A percentile compares a stretch with the other conserved stretches of the same genome.
Evolutionary conservation across 2,329 filamentous ascomycete species (phyloP).

Genomic region (Colletotrichum ledebouriae): DNA sequence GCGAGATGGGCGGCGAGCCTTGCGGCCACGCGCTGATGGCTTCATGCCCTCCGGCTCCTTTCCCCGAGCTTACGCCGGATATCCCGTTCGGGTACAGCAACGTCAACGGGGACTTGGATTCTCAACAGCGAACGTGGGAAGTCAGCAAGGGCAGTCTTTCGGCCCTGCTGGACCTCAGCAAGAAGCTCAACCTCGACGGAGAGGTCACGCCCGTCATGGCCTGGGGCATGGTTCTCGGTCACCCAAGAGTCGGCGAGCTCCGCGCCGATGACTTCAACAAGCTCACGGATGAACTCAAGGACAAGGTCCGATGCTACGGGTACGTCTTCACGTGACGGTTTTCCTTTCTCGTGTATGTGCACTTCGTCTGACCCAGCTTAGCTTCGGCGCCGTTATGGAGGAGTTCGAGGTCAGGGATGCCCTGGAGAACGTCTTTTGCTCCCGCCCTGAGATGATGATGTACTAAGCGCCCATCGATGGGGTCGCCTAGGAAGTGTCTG

Average conservation of each 20-base stretch:
- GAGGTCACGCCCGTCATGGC: conserved; percentile 97
- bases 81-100: conserved; percentile 66
- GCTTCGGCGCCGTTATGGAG: conserved; percentile 74
- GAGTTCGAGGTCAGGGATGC: conserved; percentile 83
- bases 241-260: conserved; percentile 77
- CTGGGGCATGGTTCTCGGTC: conserved; percentile 83
- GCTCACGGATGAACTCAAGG: conserved; percentile 79
- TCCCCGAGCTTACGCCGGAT: conserved; percentile 62
- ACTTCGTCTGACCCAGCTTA: conserved; percentile 47
- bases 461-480: conserved; percentile 13
- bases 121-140: conserved; percentile 82
- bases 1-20: conserved; percentile 73
- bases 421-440: conserved; percentile 76
- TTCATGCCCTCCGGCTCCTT: conserved; percentile 82
- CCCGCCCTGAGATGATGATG: conserved; percentile 38
- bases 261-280: conserved; percentile 76
- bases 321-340: conserved; percentile 61
- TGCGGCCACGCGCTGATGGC: conserved; percentile 96
- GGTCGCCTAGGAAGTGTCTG: not conserved
- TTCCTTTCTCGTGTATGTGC: not conserved
- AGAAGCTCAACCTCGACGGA: conserved; percentile 84
- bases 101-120: conserved; percentile 53
- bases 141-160: conserved; percentile 81
- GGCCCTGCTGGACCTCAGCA: conserved; percentile 87
- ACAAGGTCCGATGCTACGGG: conserved; percentile 94